phyloP scores from a whole-genome alignment of 2,329 filamentous ascomycete species.

The Colletotrichum nymphaeae region DNA sequence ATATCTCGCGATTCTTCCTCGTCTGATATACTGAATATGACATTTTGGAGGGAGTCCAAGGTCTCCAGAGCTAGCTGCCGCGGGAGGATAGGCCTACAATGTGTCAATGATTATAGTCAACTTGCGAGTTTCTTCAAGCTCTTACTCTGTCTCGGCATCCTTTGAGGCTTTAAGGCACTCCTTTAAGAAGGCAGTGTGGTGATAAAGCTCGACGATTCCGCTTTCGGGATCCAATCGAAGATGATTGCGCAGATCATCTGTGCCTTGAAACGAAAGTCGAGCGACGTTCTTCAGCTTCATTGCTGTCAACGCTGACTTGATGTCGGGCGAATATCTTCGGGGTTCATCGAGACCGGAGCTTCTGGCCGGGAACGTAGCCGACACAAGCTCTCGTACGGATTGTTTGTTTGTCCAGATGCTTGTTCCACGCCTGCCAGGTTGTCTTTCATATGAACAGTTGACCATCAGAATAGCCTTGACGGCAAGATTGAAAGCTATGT shows the following conservation, averaged over 20 bases:
- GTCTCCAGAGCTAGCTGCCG: not conserved
- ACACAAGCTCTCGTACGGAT: not conserved
- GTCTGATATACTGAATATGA: no score
- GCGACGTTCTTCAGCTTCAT: not conserved
- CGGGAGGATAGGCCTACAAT: not conserved
- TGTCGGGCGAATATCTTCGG: no score
- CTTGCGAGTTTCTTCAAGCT: accelerated
- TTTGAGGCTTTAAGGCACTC: not conserved
- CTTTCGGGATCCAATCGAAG: not conserved
- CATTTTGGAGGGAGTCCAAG: no score
- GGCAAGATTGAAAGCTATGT: no score
- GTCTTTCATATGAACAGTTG: no score
- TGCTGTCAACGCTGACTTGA: not conserved
- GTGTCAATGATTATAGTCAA: not conserved
- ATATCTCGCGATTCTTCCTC: no score
- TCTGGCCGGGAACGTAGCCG: not conserved
- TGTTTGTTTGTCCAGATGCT: no score
- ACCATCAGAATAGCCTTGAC: no score
- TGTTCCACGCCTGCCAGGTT: no score
- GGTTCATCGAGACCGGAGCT: no score
- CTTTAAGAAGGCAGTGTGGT: not conserved
- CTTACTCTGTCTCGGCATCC: not conserved
- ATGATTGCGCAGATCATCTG: not conserved
- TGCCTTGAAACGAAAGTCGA: not conserved
- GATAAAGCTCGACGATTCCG: not conserved